These are phyloP conservation scores for Schizonepeta tenuifolia DNA, from an alignment of 257 asterid species.

Conservation along the genomic window DNA sequence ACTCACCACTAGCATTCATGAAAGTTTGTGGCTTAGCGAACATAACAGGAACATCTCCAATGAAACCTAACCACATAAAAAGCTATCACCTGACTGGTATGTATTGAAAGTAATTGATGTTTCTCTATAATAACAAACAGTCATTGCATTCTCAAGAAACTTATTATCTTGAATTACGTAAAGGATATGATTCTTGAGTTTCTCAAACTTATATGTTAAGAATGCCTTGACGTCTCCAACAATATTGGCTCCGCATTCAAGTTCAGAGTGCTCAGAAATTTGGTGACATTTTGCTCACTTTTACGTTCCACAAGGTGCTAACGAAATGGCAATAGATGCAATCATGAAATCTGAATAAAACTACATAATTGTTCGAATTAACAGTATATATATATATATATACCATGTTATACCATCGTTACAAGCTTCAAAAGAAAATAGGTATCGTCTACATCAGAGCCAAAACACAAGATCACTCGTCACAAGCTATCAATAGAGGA, in stretches of 20 bases:
- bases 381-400: not conserved
- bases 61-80: slow-evolving; percentile 58
- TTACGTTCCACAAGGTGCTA: not conserved
- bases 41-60: slow-evolving; percentile 89
- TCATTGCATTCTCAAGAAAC: not conserved
- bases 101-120: not conserved
- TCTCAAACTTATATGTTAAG: not conserved
- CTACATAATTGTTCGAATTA: not conserved
- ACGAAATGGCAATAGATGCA: not conserved
- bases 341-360: not conserved
- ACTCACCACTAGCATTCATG: slow-evolving; percentile 99
- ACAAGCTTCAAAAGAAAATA: not conserved
- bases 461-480: not conserved
- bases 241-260: not conserved
- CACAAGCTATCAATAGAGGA: not conserved
- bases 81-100: slow-evolving; percentile 3
- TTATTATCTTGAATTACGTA: not conserved
- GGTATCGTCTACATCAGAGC: not conserved
- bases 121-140: not conserved
- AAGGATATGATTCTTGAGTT: not conserved
- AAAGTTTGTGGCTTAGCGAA: slow-evolving; percentile 96
- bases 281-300: not conserved
- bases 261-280: not conserved
- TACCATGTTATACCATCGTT: too few species aligned
- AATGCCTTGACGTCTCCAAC: not conserved